phyloP scores from a whole-genome alignment of 2,329 filamentous ascomycete genomes.

The Diaporthe batatas region DNA sequence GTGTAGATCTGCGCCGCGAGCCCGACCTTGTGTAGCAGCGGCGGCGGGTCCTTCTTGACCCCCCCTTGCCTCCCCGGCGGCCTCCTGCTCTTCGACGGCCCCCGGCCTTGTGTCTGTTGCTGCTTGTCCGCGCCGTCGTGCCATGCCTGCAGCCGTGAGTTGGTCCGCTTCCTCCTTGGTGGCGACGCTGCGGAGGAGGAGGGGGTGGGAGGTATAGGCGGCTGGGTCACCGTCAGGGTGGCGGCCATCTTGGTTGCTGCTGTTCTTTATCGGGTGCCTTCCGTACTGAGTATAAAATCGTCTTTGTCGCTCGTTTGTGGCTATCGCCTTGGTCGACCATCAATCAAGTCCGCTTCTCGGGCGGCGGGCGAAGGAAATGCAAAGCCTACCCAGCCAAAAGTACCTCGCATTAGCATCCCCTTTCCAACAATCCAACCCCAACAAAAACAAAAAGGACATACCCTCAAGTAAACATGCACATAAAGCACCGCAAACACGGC shows the following conservation, averaged over 20 bases:
- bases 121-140: constrained; percentile 26
- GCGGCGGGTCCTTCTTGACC: constrained; percentile 33
- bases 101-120: neutral
- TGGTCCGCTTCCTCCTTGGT: constrained; percentile 5
- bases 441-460: neutral
- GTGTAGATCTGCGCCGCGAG: constrained; percentile 36
- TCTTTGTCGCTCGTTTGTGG: neutral
- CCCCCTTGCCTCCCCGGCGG: neutral
- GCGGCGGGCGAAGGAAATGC: constrained; percentile 35
- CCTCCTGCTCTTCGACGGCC: neutral
- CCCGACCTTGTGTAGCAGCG: constrained; percentile 36
- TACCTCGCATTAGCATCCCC: too few relatives aligned
- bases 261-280: too few relatives aligned
- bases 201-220: neutral
- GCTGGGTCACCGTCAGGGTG: neutral
- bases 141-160: constrained; percentile 14
- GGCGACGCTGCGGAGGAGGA: neutral
- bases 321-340: neutral
- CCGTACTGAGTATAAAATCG: neutral
- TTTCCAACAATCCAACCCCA: neutral
- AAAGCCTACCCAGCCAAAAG: neutral
- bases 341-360: constrained; percentile 22
- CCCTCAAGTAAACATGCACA: constrained; percentile 39
- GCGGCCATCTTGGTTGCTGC: constrained; percentile 13
- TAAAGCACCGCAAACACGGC: constrained; percentile 38